Conservation (phyloP, 805 yeast species). For the Nakazawaea pomicola region DNA sequence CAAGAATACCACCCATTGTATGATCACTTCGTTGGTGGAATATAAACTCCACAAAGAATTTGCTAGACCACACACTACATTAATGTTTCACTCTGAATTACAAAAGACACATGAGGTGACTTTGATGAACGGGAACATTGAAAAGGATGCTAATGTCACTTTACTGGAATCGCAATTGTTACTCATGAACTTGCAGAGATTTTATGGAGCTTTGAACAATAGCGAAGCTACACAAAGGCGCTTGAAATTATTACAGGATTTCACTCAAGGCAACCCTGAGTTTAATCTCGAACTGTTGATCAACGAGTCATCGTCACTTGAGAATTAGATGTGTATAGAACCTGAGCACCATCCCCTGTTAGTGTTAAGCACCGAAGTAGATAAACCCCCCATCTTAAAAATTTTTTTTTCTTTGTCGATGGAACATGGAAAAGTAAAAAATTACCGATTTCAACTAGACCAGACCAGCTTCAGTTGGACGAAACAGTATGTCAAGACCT, state of each 20-base stretch:
- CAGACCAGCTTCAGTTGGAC: no score
- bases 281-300: slow-evolving; percentile 68
- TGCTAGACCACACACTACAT: slow-evolving; percentile 92
- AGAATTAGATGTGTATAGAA: slow-evolving; percentile 24
- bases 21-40: slow-evolving; percentile 88
- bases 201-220: slow-evolving; percentile 65
- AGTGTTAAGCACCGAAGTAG: no score
- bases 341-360: background rate
- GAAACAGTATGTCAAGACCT: background rate
- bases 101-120: slow-evolving; percentile 54
- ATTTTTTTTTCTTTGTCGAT: slow-evolving; percentile 4
- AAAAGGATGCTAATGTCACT: slow-evolving; percentile 61
- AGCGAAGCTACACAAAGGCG: slow-evolving; percentile 41
- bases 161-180: slow-evolving; percentile 75
- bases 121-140: slow-evolving; percentile 83
- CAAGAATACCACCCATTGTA: slow-evolving; percentile 76
- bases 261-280: slow-evolving; percentile 62
- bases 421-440: no score
- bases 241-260: slow-evolving; percentile 52
- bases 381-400: no score
- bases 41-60: slow-evolving; percentile 85
- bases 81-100: slow-evolving; percentile 82
- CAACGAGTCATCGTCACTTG: slow-evolving; percentile 69
- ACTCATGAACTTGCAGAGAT: slow-evolving; percentile 71
- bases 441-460: no score